Evolutionary conservation across 2,329 filamentous ascomycete species (phyloP), one percentile per base, ranked within the genome.

Genomic region (Malbranchea zuffiana): DNA sequence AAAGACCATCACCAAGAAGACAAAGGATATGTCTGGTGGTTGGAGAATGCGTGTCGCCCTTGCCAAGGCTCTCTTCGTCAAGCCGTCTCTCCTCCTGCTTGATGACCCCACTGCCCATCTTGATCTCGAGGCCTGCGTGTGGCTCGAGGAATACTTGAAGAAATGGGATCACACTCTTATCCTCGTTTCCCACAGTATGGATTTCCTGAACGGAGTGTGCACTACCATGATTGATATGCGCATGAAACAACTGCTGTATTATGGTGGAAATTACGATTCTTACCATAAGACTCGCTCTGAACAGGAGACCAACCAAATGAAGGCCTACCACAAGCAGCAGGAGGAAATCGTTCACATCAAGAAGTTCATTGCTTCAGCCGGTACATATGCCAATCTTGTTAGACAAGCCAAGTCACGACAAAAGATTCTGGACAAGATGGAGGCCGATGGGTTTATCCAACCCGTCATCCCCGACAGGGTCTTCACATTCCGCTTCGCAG

Each of bases 361-460:
- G 74, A 95, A 96, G 69, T 98, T 98, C 74, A 98, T 98, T 62
- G 90, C 92, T 57, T 95, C 88, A 44, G 90, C 90, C 40, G 90
- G 92, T 87, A 98, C 90, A 44, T 98, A 98, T 59, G 90, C 92
- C 75, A 98, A 98, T 72, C 74, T 98, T 71, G 90, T 98, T 59
- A 77, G 84, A 63, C 90, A 98, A 68, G 92, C 92, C 66, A 98
- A 98, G 74, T 96, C 90, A 28, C 80, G 90, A 48, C 90, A 98
- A 68, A 98, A 98, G 84, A 96, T 96, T 64, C 74, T 96, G 50
- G 90, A 98, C 75, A 98, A 98, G 80, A 98, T 98, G 90, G 88
- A 96, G 74, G 90, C 92, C 52, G 90, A 98, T 55, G 90, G 90
- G 50, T 90, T 96, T 65, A 96, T 98, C 59, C 81, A 98, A 66